Conservation (phyloP, 2,329 filamentous ascomycete species). For the Corynespora cassiicola region DNA sequence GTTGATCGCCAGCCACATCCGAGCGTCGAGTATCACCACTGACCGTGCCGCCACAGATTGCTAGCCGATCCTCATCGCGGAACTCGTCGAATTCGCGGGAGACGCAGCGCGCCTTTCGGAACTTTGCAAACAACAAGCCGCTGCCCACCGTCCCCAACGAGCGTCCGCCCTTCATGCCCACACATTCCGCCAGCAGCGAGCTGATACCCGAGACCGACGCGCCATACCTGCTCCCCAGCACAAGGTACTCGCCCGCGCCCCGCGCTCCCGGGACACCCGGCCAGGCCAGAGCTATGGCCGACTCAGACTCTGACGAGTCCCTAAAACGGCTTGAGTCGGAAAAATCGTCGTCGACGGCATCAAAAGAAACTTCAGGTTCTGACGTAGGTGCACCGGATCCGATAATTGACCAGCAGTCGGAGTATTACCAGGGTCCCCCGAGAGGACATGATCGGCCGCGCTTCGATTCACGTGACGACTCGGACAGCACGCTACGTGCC, state of each 20-base stretch:
- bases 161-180: constrained; percentile 29
- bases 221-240: constrained; percentile 15
- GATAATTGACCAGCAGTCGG: constrained; percentile 18
- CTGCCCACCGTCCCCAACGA: constrained; percentile 41
- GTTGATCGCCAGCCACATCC: constrained; percentile 8
- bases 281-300: constrained; percentile 22
- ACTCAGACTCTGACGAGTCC: constrained; percentile 25
- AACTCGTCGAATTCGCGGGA: constrained; percentile 44
- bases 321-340: constrained; percentile 19
- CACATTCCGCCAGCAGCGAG: constrained; percentile 21
- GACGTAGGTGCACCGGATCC: constrained; percentile 24
- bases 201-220: constrained; percentile 2
- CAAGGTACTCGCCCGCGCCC: too few relatives aligned
- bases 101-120: constrained; percentile 36
- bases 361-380: constrained; percentile 4
- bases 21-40: constrained; percentile 20
- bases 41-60: constrained; percentile 30
- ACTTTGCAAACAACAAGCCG: constrained; percentile 43
- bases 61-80: constrained; percentile 45
- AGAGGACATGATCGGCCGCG: constrained; percentile 14
- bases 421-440: constrained; percentile 30
- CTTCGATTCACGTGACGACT: constrained; percentile 21
- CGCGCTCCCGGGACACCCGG: not conserved
- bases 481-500: constrained; percentile 16
- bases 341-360: constrained; percentile 11